Evolutionary conservation across 2,329 filamentous ascomycete species (phyloP).

Genomic region (Talaromyces pinophilus): DNA sequence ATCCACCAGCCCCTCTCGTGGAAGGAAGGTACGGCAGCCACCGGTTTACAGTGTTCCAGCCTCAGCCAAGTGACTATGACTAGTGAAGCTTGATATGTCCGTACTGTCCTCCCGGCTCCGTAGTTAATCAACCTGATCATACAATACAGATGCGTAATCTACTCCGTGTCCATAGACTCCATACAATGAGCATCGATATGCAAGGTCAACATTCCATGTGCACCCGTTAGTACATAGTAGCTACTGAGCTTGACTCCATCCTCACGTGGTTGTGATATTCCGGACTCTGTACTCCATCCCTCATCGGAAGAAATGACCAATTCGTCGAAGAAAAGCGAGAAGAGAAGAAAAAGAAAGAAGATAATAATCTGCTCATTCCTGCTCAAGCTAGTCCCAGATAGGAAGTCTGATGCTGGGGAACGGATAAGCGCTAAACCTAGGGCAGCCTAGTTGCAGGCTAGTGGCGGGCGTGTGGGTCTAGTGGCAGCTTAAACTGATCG

Average conservation of each 20-base stretch:
- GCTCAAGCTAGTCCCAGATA: constrained; percentile 26
- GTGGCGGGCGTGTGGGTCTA: background rate
- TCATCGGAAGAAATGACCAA: background rate
- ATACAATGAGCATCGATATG: background rate
- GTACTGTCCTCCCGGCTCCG: background rate
- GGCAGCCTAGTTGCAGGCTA: background rate
- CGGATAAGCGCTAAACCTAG: background rate
- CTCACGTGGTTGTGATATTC: background rate
- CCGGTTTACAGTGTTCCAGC: background rate
- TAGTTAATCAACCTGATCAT: background rate
- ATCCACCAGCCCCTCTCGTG: constrained; percentile 8
- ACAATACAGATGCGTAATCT: background rate
- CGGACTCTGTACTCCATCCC: background rate
- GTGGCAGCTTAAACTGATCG: constrained; percentile 5
- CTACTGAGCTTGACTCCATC: background rate
- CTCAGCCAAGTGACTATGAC: background rate
- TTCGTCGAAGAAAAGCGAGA: background rate
- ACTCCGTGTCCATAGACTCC: background rate
- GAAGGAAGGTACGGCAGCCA: background rate
- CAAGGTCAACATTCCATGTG: background rate
- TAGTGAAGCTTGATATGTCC: background rate
- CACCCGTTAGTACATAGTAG: background rate
- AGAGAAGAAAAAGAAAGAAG: background rate
- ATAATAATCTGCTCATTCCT: constrained; percentile 37
- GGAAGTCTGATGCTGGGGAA: background rate